Conservation (phyloP, 2,329 filamentous ascomycete species). For the Fusarium liriodendri region DNA sequence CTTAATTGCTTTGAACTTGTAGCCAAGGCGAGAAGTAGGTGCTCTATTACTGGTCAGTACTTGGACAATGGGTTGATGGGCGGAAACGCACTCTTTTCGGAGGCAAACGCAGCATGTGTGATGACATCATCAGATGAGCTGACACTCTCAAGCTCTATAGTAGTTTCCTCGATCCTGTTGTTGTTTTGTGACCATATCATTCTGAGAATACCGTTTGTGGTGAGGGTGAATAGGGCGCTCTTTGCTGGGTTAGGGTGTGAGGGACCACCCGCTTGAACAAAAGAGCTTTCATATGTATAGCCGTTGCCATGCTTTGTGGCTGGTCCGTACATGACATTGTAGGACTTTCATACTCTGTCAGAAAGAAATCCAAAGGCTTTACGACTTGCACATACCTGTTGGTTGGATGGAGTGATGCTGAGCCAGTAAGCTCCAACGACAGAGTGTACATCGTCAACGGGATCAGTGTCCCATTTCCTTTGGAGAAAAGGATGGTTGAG, state of each 20-base stretch:
- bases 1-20: slow-evolving; percentile 79
- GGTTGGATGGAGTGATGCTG: slow-evolving; percentile 62
- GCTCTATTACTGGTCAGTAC: slow-evolving; percentile 52
- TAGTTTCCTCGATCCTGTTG: slow-evolving; percentile 76
- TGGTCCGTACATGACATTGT: slow-evolving; percentile 66
- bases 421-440: slow-evolving; percentile 92
- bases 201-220: slow-evolving; percentile 77
- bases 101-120: slow-evolving; percentile 81
- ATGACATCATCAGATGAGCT: slow-evolving; percentile 79
- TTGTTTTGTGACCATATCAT: slow-evolving; percentile 83
- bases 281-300: slow-evolving; percentile 77
- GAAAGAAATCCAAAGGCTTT: neutral
- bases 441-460: slow-evolving; percentile 78
- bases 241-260: slow-evolving; percentile 78
- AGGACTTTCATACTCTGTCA: slow-evolving; percentile 42
- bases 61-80: neutral
- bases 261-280: slow-evolving; percentile 75
- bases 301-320: slow-evolving; percentile 70
- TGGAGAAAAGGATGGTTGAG: slow-evolving; percentile 77
- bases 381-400: slow-evolving; percentile 46
- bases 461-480: slow-evolving; percentile 73
- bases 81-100: slow-evolving; percentile 73
- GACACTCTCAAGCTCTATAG: slow-evolving; percentile 79
- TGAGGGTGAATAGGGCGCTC: slow-evolving; percentile 81
- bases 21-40: slow-evolving; percentile 73